Percentiles rank a stretch among this genome's conserved stretches.
Evolutionary conservation across 2,329 filamentous ascomycete genomes (phyloP).

Genomic region (Diaporthe sp.): DNA sequence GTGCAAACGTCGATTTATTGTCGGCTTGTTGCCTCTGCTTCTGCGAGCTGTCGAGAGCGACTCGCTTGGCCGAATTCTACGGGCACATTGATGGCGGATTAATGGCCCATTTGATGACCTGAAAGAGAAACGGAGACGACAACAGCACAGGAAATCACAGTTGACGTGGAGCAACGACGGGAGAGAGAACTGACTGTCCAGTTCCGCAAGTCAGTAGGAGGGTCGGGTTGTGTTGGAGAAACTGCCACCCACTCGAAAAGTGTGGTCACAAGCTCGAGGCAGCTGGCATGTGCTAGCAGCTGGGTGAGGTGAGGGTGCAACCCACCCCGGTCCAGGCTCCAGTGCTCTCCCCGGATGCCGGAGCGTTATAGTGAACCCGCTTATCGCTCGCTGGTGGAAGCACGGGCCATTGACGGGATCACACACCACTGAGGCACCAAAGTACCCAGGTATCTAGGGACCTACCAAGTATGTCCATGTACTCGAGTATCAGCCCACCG

Average conservation of each 20-base stretch:
- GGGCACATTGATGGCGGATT: neutral
- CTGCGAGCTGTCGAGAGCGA: neutral
- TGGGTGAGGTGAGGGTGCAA: constrained; percentile 18
- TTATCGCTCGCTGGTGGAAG: neutral
- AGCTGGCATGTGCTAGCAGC: constrained; percentile 26
- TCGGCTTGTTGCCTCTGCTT: constrained; percentile 5
- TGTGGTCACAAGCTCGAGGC: constrained; percentile 32
- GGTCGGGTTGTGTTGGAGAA: neutral
- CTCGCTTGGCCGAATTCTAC: neutral
- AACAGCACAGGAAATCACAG: neutral
- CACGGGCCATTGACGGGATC: constrained; percentile 18
- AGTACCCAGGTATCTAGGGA: too few species aligned
- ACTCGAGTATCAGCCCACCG: too few species aligned
- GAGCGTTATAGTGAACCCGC: neutral
- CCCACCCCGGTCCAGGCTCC: neutral
- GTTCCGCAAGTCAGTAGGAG: neutral
- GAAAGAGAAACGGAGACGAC: neutral
- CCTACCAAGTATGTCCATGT: too few species aligned
- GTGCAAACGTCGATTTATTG: neutral
- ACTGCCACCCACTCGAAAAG: constrained; percentile 15
- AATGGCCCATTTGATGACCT: neutral
- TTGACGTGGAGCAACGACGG: neutral
- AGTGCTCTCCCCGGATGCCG: neutral
- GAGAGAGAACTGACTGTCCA: neutral
- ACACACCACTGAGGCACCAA: too few species aligned